Percentiles rank a stretch among this genome's conserved stretches.
Evolutionary conservation across 2,329 filamentous ascomycete species (phyloP).

Genomic region (Colletotrichum lini): DNA sequence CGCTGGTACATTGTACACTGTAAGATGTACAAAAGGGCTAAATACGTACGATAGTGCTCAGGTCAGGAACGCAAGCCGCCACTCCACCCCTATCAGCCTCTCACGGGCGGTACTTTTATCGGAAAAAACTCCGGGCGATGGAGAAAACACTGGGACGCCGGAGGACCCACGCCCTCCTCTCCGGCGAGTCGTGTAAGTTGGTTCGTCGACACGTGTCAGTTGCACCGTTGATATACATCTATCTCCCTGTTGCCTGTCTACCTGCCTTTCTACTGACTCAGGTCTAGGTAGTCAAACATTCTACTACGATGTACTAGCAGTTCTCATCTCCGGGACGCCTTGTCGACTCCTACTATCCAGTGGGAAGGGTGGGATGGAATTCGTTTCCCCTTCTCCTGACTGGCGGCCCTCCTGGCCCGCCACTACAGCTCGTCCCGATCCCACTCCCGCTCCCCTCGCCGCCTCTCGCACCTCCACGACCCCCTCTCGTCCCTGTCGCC

Average conservation of each 20-base stretch:
- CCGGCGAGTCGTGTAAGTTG: neutral
- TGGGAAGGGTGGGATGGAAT: too few relatives aligned
- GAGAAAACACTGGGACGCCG: neutral
- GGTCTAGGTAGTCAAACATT: too few relatives aligned
- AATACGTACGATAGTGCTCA: too few relatives aligned
- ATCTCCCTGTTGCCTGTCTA: neutral
- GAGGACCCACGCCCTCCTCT: neutral
- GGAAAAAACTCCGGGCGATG: neutral
- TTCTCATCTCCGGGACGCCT: too few relatives aligned
- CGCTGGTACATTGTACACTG: too few relatives aligned
- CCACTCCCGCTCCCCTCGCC: neutral
- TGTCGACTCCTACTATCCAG: too few relatives aligned
- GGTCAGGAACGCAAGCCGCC: neutral
- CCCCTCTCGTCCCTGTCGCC: constrained; percentile 25
- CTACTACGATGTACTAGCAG: too few relatives aligned
- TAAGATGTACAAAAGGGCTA: too few relatives aligned
- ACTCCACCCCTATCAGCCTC: neutral
- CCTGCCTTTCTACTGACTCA: too few relatives aligned
- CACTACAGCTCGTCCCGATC: constrained; percentile 12
- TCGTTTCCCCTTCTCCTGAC: too few relatives aligned
- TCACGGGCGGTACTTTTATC: neutral
- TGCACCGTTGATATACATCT: neutral
- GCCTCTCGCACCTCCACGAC: constrained; percentile 35
- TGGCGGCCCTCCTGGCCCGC: too few relatives aligned
- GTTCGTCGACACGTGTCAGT: neutral